phyloP scores from a whole-genome alignment of 805 yeast species.

The Teunomyces barrocoloradensis region DNA sequence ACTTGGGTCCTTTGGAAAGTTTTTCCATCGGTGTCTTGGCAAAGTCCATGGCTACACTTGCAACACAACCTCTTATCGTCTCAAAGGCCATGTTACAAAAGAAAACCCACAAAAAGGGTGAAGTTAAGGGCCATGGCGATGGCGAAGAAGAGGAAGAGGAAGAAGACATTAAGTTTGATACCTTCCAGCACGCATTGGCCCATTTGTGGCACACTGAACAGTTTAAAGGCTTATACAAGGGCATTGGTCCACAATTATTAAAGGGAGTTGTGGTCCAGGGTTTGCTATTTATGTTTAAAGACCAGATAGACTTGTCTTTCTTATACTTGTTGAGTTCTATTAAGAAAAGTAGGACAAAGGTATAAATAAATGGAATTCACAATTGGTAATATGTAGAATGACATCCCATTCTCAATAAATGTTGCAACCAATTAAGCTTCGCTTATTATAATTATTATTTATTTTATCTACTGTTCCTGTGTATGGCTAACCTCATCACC shows the following conservation, averaged over 20 bases:
- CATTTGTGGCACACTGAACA: slow-evolving; percentile 67
- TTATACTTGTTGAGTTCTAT: slow-evolving; percentile 30
- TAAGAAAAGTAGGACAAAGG: slow-evolving; percentile 14
- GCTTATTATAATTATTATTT: too few relatives aligned
- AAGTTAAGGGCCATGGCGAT: slow-evolving; percentile 20
- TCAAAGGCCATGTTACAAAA: slow-evolving; percentile 79
- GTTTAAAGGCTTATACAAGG: slow-evolving; percentile 67
- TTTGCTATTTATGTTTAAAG: slow-evolving; percentile 75
- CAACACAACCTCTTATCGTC: slow-evolving; percentile 82
- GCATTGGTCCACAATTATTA: slow-evolving; percentile 72
- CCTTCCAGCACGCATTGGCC: slow-evolving; percentile 61
- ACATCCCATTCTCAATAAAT: not conserved
- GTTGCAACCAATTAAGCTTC: not conserved
- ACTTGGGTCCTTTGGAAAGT: slow-evolving; percentile 59
- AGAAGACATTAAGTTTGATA: slow-evolving; percentile 45
- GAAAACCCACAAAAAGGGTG: slow-evolving; percentile 21
- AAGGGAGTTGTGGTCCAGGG: slow-evolving; percentile 88
- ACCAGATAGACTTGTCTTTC: slow-evolving; percentile 51
- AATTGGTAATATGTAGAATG: not conserved
- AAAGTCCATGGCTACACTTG: slow-evolving; percentile 73
- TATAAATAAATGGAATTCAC: not conserved
- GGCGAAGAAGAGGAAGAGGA: slow-evolving; percentile 29
- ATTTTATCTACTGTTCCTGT: too few relatives aligned
- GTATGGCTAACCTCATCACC: not conserved
- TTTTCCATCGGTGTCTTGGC: slow-evolving; percentile 76